Conservation (phyloP, 805 yeast species). For the Suhomyces prunicola region DNA sequence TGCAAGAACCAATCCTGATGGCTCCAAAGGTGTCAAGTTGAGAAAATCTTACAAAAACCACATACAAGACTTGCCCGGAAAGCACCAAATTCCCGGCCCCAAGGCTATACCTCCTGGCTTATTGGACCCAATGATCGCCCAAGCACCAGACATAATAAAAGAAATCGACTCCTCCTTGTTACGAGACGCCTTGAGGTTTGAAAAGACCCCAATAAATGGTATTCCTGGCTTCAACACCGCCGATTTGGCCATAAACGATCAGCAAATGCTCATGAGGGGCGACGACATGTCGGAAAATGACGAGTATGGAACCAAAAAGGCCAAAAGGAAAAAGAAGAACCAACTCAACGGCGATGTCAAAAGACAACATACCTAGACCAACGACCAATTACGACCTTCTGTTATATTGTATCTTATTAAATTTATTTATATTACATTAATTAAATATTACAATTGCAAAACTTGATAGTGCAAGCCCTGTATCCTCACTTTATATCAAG, state of each 20-base stretch:
- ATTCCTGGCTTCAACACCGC: constrained; percentile 74
- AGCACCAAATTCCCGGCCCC: constrained; percentile 57
- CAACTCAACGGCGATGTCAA: constrained; percentile 32
- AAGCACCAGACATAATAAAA: constrained; percentile 45
- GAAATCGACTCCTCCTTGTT: constrained; percentile 51
- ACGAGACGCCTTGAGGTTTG: constrained; percentile 52
- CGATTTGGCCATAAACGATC: constrained; percentile 60
- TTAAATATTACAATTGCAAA: background rate
- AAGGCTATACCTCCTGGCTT: constrained; percentile 35
- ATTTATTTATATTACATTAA: background rate
- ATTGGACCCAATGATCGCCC: constrained; percentile 36
- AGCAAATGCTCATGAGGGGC: constrained; percentile 37
- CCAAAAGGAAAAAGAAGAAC: constrained; percentile 40
- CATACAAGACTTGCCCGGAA: constrained; percentile 80
- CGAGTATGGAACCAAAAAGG: constrained; percentile 30
- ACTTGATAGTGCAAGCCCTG: background rate
- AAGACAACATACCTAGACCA: constrained; percentile 29
- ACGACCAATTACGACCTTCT: background rate
- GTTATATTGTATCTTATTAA: background rate
- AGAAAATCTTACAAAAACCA: constrained; percentile 95
- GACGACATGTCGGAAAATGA: constrained; percentile 41
- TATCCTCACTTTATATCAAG: background rate
- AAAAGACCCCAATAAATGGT: constrained; percentile 63
- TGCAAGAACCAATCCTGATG: constrained; percentile 83
- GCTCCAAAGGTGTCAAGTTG: constrained; percentile 86